phyloP scores from a whole-genome alignment of 805 yeast genomes.

The Debaryomyces castellii region DNA sequence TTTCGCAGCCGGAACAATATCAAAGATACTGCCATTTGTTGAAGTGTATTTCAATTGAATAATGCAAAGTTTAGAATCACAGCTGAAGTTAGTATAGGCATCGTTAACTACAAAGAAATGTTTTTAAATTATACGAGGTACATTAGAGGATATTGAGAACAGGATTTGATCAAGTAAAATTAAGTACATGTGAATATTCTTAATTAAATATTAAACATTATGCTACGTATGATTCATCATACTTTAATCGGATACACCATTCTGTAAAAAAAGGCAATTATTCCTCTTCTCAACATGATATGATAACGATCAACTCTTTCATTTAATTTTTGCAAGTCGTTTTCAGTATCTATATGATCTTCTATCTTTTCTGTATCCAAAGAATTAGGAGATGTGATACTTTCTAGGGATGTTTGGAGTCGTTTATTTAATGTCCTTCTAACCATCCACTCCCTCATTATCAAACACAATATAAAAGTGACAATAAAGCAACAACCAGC shows the following conservation, averaged over 20 bases:
- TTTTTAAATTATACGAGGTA: no score
- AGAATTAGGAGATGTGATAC: slow-evolving; percentile 1
- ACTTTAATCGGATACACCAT: slow-evolving; percentile 22
- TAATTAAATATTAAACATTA: no score
- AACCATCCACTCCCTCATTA: slow-evolving; percentile 52
- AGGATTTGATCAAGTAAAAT: no score
- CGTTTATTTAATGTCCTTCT: slow-evolving; percentile 4
- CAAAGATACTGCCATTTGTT: no score
- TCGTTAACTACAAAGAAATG: no score
- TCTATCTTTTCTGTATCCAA: slow-evolving; percentile 1
- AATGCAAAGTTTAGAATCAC: no score
- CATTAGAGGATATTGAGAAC: no score
- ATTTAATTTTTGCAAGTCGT: slow-evolving; percentile 10
- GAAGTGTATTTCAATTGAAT: no score
- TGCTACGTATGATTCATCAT: no score
- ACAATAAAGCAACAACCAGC: slow-evolving; percentile 51
- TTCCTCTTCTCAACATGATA: slow-evolving; percentile 8
- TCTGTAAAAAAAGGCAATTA: slow-evolving; percentile 12
- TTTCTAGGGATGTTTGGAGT: slow-evolving; percentile 5
- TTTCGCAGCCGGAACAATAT: no score
- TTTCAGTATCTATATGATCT: slow-evolving; percentile 6
- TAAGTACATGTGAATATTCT: no score
- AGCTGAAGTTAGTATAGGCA: no score
- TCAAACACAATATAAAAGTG: slow-evolving; percentile 41
- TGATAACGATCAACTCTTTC: slow-evolving; percentile 19